Evolutionary conservation across 2,329 filamentous ascomycete species (phyloP).

Genomic region (Neoarthrinium moseri): DNA sequence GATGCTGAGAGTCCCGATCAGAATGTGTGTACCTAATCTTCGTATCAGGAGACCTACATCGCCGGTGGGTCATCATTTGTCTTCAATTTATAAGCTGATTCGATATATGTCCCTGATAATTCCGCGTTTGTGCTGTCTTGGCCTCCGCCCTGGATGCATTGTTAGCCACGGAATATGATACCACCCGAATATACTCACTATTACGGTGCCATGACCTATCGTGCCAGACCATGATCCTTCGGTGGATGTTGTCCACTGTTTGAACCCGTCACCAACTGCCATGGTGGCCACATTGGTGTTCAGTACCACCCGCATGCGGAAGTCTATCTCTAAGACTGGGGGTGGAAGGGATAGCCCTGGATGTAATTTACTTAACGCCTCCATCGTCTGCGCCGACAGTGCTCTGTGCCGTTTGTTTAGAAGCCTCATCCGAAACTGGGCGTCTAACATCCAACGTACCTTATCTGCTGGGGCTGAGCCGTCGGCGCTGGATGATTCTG

Average conservation of each 20-base stretch:
- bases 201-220: slow-evolving; percentile 23
- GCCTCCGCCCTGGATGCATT: slow-evolving; percentile 21
- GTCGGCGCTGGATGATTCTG: background rate
- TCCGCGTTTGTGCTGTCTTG: slow-evolving; percentile 24
- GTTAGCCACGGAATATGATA: no score
- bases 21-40: no score
- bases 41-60: slow-evolving; percentile 22
- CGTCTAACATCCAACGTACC: background rate
- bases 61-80: slow-evolving; percentile 25
- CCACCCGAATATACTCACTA: no score
- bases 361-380: slow-evolving; percentile 16
- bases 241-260: slow-evolving; percentile 24
- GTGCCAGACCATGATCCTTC: slow-evolving; percentile 26
- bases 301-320: slow-evolving; percentile 25
- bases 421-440: background rate
- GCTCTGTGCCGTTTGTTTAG: no score
- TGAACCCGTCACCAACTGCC: slow-evolving; percentile 20
- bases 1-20: slow-evolving; percentile 25
- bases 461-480: background rate
- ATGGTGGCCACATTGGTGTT: slow-evolving; percentile 24
- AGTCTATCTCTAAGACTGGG: slow-evolving; percentile 23
- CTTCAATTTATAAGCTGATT: slow-evolving; percentile 23
- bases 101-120: slow-evolving; percentile 21
- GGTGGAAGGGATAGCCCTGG: slow-evolving; percentile 22
- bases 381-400: slow-evolving; percentile 9